A percentile compares a stretch with the other conserved stretches of the same genome.
Conservation (phyloP, 495 filamentous ascomycete genomes). For the Cenococcum geophilum region DNA sequence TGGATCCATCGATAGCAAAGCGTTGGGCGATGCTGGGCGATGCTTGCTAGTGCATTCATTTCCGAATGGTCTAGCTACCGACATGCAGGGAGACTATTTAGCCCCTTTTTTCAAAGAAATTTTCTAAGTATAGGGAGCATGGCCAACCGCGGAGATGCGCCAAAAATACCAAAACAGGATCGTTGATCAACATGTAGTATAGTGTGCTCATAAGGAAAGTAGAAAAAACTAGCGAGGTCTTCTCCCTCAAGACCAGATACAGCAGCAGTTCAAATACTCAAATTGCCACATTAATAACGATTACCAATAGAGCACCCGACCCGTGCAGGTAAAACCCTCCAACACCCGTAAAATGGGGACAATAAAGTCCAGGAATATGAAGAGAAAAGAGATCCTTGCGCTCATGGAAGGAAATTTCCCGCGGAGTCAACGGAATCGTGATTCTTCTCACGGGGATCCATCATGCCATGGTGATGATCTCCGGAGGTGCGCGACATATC, state of each 20-base stretch:
- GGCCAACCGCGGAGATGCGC: too few relatives aligned
- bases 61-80: too few relatives aligned
- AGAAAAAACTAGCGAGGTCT: background rate
- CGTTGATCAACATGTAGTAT: too few relatives aligned
- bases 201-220: background rate
- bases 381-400: constrained; percentile 4
- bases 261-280: background rate
- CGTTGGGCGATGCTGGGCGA: too few relatives aligned
- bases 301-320: background rate
- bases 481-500: constrained; percentile 25
- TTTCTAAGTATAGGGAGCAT: too few relatives aligned
- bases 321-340: background rate
- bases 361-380: background rate
- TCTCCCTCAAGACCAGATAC: background rate
- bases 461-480: constrained; percentile 10
- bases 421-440: constrained; percentile 28
- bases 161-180: too few relatives aligned
- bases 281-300: background rate
- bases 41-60: too few relatives aligned
- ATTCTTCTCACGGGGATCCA: constrained; percentile 29
- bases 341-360: background rate
- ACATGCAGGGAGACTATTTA: too few relatives aligned
- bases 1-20: too few relatives aligned
- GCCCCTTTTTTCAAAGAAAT: too few relatives aligned
- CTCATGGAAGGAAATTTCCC: constrained; percentile 22